Percentiles rank a stretch among this genome's conserved stretches.
phyloP scores from a whole-genome alignment of 140 eudicot species.

The Erigeron philadelphicus region DNA sequence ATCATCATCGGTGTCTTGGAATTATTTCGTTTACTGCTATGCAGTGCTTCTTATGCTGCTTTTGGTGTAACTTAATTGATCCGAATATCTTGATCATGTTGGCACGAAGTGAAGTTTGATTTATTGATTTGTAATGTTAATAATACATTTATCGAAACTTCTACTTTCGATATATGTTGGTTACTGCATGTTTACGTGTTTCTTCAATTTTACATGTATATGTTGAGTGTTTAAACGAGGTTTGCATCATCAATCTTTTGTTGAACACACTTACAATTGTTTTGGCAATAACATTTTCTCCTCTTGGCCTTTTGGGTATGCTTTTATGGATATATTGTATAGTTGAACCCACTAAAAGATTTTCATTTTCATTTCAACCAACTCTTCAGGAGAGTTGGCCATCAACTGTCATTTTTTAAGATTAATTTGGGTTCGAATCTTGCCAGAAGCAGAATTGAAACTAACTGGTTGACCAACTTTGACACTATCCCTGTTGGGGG shows the following conservation, averaged over 20 bases:
- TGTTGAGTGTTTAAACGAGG: neutral
- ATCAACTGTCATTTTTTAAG: no score
- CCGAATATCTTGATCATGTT: neutral
- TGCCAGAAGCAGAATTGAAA: no score
- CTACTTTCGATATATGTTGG: slow-evolving; percentile 15
- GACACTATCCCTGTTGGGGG: no score
- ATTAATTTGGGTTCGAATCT: no score
- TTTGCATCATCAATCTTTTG: neutral
- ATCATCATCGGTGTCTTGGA: slow-evolving; percentile 11
- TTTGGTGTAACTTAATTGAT: slow-evolving; percentile 8
- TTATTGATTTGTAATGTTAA: slow-evolving; percentile 10
- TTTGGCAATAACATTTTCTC: neutral
- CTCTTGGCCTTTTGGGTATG: no score
- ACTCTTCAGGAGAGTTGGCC: no score
- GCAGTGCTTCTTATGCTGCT: slow-evolving; percentile 26
- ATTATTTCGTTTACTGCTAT: slow-evolving; percentile 16
- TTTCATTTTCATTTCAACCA: no score
- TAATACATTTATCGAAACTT: slow-evolving; percentile 13
- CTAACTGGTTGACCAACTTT: no score
- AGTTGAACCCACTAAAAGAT: no score
- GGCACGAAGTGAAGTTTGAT: neutral
- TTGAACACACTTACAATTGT: no score
- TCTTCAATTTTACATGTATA: slow-evolving; percentile 12
- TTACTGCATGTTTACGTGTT: neutral
- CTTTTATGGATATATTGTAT: no score